A percentile compares a stretch with the other conserved stretches of the same genome.
Conservation (phyloP, 1,284 basidiomycete genomes). For the Leccinum subfulvum region DNA sequence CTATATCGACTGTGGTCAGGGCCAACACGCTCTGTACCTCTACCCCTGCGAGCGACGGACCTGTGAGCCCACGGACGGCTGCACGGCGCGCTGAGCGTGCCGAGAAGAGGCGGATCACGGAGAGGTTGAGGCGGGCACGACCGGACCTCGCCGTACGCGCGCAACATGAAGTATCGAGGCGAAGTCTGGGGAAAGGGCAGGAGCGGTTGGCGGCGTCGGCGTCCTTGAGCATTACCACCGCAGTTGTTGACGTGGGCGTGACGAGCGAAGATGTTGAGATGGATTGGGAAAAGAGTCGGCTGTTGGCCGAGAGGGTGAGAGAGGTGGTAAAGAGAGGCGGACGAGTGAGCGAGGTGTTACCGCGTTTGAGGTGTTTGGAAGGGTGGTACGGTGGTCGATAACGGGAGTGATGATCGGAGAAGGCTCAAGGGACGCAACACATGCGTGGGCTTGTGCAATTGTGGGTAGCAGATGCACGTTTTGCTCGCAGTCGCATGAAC, state of each 20-base stretch:
- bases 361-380: conserved; percentile 27
- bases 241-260: neutral
- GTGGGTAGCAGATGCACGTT: no score
- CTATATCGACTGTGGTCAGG: neutral
- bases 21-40: neutral
- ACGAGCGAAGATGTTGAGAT: conserved; percentile 19
- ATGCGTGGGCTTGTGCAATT: no score
- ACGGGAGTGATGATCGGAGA: neutral
- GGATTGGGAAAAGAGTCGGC: conserved; percentile 31
- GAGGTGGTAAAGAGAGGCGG: conserved; percentile 22
- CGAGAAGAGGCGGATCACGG: conserved; percentile 25
- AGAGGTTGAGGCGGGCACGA: conserved; percentile 30
- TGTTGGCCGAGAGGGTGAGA: conserved; percentile 24
- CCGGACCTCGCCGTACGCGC: neutral
- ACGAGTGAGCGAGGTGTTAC: conserved; percentile 26
- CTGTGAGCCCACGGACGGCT: conserved; percentile 21
- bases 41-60: neutral
- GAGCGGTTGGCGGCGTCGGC: neutral
- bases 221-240: neutral
- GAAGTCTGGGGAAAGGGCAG: neutral
- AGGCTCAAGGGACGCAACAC: no score
- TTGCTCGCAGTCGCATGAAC: no score
- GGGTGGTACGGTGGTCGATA: conserved; percentile 9
- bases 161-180: neutral
- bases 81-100: conserved; percentile 21